A percentile compares a stretch with the other conserved stretches of the same genome.
phyloP scores from a whole-genome alignment of 202 grass and related monocot species.

The Setaria viridis region DNA sequence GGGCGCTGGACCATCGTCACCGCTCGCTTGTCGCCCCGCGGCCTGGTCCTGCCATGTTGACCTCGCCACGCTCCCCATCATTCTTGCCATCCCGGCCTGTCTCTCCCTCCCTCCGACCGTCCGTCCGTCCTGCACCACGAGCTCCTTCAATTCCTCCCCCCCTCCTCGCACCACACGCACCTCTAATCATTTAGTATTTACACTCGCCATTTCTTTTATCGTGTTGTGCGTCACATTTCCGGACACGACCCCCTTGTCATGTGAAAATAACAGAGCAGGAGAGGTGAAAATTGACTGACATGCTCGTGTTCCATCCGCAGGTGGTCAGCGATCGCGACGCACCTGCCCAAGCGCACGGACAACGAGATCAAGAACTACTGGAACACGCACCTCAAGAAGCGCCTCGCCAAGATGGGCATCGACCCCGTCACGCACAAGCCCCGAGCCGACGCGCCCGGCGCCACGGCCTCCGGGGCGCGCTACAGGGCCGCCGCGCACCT shows the following conservation, averaged over 20 bases:
- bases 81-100: conserved; percentile 13
- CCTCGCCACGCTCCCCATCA: conserved; percentile 33
- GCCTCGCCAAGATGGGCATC: conserved; percentile 70
- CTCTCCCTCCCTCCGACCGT: not conserved
- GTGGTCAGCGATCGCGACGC: conserved; percentile 91
- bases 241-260: too few species aligned
- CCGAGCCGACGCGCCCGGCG: conserved; percentile 42
- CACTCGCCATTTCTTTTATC: not conserved
- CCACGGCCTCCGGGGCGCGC: conserved; percentile 14
- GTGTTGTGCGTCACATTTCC: not conserved
- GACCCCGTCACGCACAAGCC: conserved; percentile 69
- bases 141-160: conserved; percentile 3
- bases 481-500: conserved; percentile 52
- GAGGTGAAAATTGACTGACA: not conserved
- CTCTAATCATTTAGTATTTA: conserved; percentile 35
- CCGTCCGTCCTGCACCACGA: not conserved
- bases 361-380: conserved; percentile 98
- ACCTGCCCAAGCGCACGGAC: conserved; percentile 84
- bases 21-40: conserved; percentile 29
- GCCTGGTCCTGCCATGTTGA: conserved; percentile 39
- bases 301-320: conserved; percentile 28
- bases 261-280: not conserved
- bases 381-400: conserved; percentile 97
- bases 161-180: conserved; percentile 34
- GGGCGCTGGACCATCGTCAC: conserved; percentile 45